These are phyloP conservation scores for Verbascum thapsus DNA, from an alignment of 257 asterid species.

Conservation along the genomic window DNA sequence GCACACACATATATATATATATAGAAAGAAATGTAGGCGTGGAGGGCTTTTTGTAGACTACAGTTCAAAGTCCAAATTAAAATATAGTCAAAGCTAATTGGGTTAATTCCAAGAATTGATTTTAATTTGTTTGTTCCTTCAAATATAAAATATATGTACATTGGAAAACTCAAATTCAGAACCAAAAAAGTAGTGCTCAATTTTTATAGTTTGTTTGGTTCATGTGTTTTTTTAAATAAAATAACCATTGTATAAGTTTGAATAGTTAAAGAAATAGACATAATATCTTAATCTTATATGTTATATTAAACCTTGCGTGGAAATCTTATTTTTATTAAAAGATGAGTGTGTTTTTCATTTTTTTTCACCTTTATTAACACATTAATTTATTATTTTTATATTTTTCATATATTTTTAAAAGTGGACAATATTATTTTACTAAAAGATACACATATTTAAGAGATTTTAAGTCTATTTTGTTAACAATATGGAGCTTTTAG, in stretches of 20 bases:
- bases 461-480: no score
- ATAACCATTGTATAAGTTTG: no score
- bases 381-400: no score
- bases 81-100: constrained; percentile 58
- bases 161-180: constrained; percentile 44
- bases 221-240: no score
- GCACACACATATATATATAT: constrained; percentile 11
- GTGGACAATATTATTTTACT: constrained; percentile 33
- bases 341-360: no score
- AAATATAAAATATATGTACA: constrained; percentile 26
- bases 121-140: not conserved
- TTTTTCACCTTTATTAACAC: no score
- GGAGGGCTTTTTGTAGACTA: constrained; percentile 32
- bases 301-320: no score
- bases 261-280: constrained; percentile 27
- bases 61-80: constrained; percentile 39
- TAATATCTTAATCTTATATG: no score
- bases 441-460: constrained; percentile 27
- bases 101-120: constrained; percentile 40
- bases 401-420: no score
- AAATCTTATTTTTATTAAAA: no score
- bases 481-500: no score
- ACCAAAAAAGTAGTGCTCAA: constrained; percentile 26
- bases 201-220: no score
- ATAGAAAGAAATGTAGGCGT: not conserved